phyloP scores from a whole-genome alignment of 1,284 basidiomycete genomes.

The Ganoderma resinaceum region DNA sequence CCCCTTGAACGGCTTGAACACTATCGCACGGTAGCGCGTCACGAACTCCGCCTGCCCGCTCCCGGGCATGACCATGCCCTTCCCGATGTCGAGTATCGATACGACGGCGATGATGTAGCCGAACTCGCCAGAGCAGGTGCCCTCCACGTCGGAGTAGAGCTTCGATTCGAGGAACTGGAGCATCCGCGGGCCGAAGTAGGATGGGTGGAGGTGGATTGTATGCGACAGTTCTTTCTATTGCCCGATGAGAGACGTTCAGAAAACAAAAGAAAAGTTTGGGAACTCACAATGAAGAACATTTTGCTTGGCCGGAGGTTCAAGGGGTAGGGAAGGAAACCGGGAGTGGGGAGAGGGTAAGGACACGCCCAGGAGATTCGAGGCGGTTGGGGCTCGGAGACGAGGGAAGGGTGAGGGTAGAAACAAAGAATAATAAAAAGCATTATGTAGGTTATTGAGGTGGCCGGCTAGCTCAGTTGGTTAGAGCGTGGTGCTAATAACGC shows the following conservation, averaged over 20 bases:
- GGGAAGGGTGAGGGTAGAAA: neutral
- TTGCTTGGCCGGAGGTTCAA: constrained; percentile 3
- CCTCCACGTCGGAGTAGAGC: constrained; percentile 96
- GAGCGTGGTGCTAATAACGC: constrained; percentile 17
- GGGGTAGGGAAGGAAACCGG: neutral
- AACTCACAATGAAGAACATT: constrained; percentile 83
- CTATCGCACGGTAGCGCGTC: constrained; percentile 90
- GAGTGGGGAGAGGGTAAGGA: neutral
- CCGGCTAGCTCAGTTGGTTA: constrained; percentile 15
- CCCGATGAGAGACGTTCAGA: constrained; percentile 2
- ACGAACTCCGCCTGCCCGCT: constrained; percentile 96
- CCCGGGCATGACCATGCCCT: constrained; percentile 91
- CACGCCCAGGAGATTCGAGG: too few species aligned
- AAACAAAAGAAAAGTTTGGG: constrained; percentile 23
- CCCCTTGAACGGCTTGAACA: constrained; percentile 98
- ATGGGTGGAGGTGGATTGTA: constrained; percentile 95
- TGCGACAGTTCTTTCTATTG: constrained; percentile 92
- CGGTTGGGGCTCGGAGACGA: neutral
- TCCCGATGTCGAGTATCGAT: constrained; percentile 87
- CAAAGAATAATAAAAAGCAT: constrained; percentile 70
- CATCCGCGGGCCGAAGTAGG: constrained; percentile 97
- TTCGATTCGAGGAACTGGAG: constrained; percentile 92
- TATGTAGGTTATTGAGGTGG: too few species aligned
- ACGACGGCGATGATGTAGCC: constrained; percentile 99
- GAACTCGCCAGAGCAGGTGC: constrained; percentile 94